Conservation (phyloP, 2,329 filamentous ascomycete species). For the Monilinia polystroma region DNA sequence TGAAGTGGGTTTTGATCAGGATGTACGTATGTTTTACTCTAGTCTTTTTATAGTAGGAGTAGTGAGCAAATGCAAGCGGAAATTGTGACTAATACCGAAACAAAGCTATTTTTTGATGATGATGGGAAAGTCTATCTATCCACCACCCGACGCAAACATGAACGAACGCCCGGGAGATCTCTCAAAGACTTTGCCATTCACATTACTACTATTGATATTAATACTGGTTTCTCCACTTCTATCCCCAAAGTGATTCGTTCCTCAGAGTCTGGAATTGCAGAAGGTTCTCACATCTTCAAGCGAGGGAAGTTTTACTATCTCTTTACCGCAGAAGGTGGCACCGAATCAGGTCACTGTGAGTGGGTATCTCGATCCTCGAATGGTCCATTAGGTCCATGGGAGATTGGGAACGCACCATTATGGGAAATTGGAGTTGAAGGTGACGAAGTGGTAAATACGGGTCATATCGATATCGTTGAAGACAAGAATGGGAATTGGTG, state of each 20-base stretch:
- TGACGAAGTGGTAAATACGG: constrained; percentile 44
- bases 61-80: background rate
- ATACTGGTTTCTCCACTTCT: constrained; percentile 45
- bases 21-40: constrained; percentile 5
- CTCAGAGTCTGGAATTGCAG: constrained; percentile 51
- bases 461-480: constrained; percentile 57
- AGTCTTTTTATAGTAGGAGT: background rate
- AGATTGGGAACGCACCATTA: constrained; percentile 2
- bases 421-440: constrained; percentile 8
- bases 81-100: background rate
- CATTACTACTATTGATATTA: constrained; percentile 44
- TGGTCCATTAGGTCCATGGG: constrained; percentile 18
- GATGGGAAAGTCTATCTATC: constrained; percentile 51
- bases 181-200: constrained; percentile 37
- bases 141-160: constrained; percentile 14
- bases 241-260: constrained; percentile 36
- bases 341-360: constrained; percentile 46
- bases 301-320: constrained; percentile 54
- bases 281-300: constrained; percentile 56
- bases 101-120: constrained; percentile 50
- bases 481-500: constrained; percentile 53
- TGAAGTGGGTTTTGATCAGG: constrained; percentile 22
- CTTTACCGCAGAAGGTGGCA: constrained; percentile 55
- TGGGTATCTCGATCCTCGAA: constrained; percentile 12
- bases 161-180: background rate